These are phyloP conservation scores for Hymenoscyphus albidus DNA, from an alignment of 2,329 filamentous ascomycete genomes.

Conservation along the genomic window DNA sequence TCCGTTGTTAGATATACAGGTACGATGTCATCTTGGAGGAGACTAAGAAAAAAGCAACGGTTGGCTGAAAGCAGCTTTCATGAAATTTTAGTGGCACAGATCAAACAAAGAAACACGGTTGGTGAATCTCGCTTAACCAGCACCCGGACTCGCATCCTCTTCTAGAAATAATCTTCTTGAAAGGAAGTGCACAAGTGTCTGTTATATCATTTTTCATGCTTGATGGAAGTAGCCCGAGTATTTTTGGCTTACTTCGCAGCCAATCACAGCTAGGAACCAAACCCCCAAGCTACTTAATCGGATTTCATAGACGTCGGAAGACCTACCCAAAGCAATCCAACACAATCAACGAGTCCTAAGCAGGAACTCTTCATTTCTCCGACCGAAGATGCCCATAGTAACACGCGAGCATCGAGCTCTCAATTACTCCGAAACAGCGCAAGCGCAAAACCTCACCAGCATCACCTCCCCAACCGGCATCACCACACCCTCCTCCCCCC, in stretches of 20 bases:
- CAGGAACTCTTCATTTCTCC: not conserved
- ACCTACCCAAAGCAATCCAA: not conserved
- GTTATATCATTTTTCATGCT: not conserved
- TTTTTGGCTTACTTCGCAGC: not conserved
- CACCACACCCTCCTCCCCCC: not conserved
- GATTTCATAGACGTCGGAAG: not conserved
- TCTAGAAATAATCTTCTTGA: not conserved
- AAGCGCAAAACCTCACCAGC: not conserved
- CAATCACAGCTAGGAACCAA: not conserved
- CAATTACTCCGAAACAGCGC: not conserved
- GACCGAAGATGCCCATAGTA: not conserved
- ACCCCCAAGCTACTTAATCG: not conserved
- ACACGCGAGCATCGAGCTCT: not conserved
- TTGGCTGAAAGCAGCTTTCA: not conserved
- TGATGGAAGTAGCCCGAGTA: not conserved
- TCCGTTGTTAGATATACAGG: not conserved
- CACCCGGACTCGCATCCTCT: not conserved
- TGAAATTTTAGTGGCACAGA: not conserved
- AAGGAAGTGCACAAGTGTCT: not conserved
- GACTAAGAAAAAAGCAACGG: not conserved
- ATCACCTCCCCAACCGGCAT: constrained; percentile 5
- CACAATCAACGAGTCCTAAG: not conserved
- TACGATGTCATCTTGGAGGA: not conserved
- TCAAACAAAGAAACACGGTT: not conserved
- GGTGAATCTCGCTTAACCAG: not conserved